phyloP scores from a whole-genome alignment of 352 stramenopile genomes.

The Phytopythium sindhum region DNA sequence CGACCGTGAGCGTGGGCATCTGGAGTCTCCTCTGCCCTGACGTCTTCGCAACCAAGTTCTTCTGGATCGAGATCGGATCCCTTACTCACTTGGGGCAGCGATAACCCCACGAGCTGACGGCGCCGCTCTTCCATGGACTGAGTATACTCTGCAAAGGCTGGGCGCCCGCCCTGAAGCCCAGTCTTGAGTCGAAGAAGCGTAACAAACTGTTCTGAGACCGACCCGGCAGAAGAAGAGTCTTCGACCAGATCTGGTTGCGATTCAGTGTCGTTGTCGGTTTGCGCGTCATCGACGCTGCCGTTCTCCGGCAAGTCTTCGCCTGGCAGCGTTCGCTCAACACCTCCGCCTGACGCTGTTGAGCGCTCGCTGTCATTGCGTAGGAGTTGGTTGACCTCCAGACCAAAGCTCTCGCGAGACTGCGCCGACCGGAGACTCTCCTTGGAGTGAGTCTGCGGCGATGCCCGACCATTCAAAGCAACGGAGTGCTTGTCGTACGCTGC shows the following conservation, averaged over 20 bases:
- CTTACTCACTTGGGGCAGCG: not conserved
- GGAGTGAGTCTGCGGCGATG: not conserved
- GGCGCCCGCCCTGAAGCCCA: too few species aligned
- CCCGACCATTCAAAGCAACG: not conserved
- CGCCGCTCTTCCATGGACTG: slow-evolving; percentile 15
- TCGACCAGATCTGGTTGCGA: not conserved
- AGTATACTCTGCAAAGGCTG: slow-evolving; percentile 18
- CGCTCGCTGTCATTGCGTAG: not conserved
- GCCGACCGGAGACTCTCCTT: slow-evolving; percentile 6
- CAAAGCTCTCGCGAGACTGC: not conserved
- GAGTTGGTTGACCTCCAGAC: not conserved
- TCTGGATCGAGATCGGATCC: not conserved
- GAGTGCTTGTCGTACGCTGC: slow-evolving; percentile 10
- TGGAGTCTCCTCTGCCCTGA: not conserved
- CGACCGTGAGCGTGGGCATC: not conserved
- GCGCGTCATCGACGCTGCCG: not conserved
- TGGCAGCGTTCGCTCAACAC: not conserved
- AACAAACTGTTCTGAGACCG: not conserved
- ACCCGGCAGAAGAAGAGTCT: not conserved
- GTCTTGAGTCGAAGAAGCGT: not conserved
- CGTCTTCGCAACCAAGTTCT: not conserved
- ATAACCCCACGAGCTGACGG: not conserved
- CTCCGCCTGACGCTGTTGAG: not conserved
- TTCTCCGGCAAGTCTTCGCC: not conserved
- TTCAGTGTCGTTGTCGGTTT: not conserved